Conservation (phyloP, 176 grass and related monocot species). For the Pontederia paniculata region DNA sequence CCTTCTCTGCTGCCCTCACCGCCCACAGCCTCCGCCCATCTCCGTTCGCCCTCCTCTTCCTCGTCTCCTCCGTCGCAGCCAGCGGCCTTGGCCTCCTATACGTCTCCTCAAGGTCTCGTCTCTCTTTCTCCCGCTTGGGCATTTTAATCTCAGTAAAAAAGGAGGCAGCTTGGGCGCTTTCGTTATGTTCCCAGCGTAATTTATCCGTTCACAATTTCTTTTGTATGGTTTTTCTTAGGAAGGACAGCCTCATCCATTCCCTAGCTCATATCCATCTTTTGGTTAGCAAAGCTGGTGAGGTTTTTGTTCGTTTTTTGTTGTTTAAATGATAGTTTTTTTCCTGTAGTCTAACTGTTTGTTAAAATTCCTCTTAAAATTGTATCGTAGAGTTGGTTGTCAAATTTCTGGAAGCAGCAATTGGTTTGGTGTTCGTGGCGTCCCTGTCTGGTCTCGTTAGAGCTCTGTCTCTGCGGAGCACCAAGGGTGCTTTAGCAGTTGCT, state of each 20-base stretch:
- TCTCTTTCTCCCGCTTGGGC: background rate
- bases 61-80: constrained; percentile 31
- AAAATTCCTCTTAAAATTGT: constrained; percentile 4
- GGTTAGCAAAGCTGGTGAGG: constrained; percentile 34
- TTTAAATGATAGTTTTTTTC: background rate
- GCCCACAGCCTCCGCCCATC: constrained; percentile 56
- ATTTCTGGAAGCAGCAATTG: constrained; percentile 35
- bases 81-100: constrained; percentile 31
- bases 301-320: constrained; percentile 2
- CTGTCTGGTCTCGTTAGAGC: constrained; percentile 52
- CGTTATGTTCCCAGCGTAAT: background rate
- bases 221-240: constrained; percentile 33
- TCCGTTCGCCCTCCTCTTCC: constrained; percentile 37
- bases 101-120: constrained; percentile 40
- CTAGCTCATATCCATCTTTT: constrained; percentile 29
- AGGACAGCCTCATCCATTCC: constrained; percentile 31
- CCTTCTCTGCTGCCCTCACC: constrained; percentile 41
- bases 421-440: constrained; percentile 37
- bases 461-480: constrained; percentile 38
- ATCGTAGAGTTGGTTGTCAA: constrained; percentile 49
- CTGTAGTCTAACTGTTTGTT: constrained; percentile 12
- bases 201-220: background rate
- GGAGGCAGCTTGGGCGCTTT: background rate
- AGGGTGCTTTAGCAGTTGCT: constrained; percentile 5
- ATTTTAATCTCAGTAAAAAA: background rate